Evolutionary conservation across 306 rosid genomes (phyloP), one percentile per base, ranked within the genome.

Genomic region (Astragalus glycyphyllos): DNA sequence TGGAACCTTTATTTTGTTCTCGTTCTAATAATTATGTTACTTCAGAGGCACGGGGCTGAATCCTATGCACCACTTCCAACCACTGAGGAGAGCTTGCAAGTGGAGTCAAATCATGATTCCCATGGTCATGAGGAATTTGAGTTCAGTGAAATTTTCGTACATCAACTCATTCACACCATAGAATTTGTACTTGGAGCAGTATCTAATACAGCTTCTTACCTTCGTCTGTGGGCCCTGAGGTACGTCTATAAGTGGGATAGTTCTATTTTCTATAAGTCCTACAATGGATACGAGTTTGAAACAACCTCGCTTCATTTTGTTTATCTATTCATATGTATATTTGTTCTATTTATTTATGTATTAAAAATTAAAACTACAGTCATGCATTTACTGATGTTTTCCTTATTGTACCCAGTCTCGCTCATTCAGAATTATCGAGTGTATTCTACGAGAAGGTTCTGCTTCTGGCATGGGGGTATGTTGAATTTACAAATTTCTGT

Each of bases 141-240:
- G 73, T 86, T 92, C 63, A 86, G 98, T 78, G 98, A 92, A 85
- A 62, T 92, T 80, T 84, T 92, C 40, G 98, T 92, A 29, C 98
- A 92, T 78, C 98, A 92, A 81, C 93, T 92, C 53, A 92, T 92
- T 65, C 98, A 92, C 82, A 87, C 98, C 60, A 92, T 92, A 60
- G 98, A 92, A 71, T 92, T 92, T 77, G 98, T 92, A 17, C 96
- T 92, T 58, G 97, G 96, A 71, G 96, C 97, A 34, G 94, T 92
- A 56, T 92, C 98, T 63, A 92, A 92, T 59, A 92, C 98, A 40
- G 98, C 98, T 80, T 92, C 98, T 8, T 92, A 92, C 83, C 98
- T 92, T 82, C 94, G 98, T 72, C 89, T 94, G 14, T 94, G 98
- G 98, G 98, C 97, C 60, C 89, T 94, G 29, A 94, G 98, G 98